Conservation (phyloP, 441 rosid species). For the Populus hybrid region DNA sequence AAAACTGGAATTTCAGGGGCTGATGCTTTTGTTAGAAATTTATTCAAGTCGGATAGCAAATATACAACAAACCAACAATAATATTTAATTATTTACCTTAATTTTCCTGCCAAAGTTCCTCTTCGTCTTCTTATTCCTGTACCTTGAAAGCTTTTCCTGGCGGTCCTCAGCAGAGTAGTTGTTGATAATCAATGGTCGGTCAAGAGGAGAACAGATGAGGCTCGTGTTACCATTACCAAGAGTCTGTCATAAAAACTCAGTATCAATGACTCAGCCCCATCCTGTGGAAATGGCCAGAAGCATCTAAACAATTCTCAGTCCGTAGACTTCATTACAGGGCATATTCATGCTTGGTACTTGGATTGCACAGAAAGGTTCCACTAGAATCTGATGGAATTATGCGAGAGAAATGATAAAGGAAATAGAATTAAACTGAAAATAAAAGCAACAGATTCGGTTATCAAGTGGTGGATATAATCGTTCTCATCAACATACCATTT, state of each 20-base stretch:
- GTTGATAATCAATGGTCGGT: constrained; percentile 42
- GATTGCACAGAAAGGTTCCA: constrained; percentile 13
- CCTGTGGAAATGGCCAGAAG: constrained; percentile 47
- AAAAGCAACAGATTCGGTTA: constrained; percentile 1
- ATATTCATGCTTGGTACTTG: constrained; percentile 20
- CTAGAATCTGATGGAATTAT: constrained; percentile 16
- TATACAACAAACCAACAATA: background rate
- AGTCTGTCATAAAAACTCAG: constrained; percentile 66
- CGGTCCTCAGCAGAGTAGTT: constrained; percentile 72
- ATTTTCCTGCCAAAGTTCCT: constrained; percentile 95
- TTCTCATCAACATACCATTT: background rate
- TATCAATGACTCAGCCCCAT: constrained; percentile 49
- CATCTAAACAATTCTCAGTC: constrained; percentile 49
- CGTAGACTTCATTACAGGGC: constrained; percentile 29
- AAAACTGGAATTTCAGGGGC: background rate
- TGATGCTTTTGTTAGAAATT: background rate
- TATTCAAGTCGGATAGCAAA: background rate
- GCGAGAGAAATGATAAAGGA: constrained; percentile 11
- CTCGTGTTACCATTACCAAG: constrained; percentile 48
- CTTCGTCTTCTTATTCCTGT: constrained; percentile 88
- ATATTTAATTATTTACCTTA: constrained; percentile 45
- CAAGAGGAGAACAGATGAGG: constrained; percentile 49
- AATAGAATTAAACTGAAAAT: background rate
- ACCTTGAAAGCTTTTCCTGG: constrained; percentile 90
- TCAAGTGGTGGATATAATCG: background rate